Conservation (phyloP, 2,329 filamentous ascomycete genomes). For the Colletotrichum sp. region DNA sequence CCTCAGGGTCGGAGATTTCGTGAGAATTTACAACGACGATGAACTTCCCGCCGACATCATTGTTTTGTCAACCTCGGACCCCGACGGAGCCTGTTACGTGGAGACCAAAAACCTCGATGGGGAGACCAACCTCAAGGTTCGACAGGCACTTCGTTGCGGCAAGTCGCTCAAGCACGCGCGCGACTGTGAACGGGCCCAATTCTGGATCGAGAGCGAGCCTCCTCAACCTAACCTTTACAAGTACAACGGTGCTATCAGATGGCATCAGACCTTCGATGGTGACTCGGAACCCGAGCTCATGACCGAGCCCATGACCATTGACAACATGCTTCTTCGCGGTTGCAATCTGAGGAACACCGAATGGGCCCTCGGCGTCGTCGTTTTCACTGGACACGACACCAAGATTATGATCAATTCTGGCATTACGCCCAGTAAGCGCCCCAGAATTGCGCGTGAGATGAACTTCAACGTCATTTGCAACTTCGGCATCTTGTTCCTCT, state of each 20-base stretch:
- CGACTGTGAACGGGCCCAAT: conserved; percentile 90
- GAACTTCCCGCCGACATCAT: conserved; percentile 94
- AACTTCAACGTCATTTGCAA: conserved; percentile 99
- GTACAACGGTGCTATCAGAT: conserved; percentile 88
- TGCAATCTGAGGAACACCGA: conserved; percentile 95
- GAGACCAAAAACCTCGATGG: conserved; percentile 98
- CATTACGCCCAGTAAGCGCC: conserved; percentile 91
- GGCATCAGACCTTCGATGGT: conserved; percentile 76
- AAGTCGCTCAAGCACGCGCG: conserved; percentile 83
- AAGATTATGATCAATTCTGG: conserved; percentile 99
- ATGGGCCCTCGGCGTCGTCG: conserved; percentile 90
- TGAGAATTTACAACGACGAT: conserved; percentile 95
- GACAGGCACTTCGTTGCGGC: conserved; percentile 87
- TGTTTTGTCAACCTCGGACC: conserved; percentile 89
- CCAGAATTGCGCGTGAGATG: conserved; percentile 88
- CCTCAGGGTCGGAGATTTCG: conserved; percentile 92
- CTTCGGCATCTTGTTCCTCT: conserved; percentile 84
- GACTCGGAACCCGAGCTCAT: conserved; percentile 73
- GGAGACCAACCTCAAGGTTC: conserved; percentile 96
- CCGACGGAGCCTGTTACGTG: conserved; percentile 93
- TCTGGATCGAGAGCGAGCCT: conserved; percentile 86
- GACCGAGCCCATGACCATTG: conserved; percentile 92
- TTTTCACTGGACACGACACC: conserved; percentile 94
- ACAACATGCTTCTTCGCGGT: conserved; percentile 92
- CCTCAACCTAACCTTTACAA: conserved; percentile 95